Conservation (phyloP, 2,329 filamentous ascomycete species). For the Pseudogymnoascus sp. region DNA sequence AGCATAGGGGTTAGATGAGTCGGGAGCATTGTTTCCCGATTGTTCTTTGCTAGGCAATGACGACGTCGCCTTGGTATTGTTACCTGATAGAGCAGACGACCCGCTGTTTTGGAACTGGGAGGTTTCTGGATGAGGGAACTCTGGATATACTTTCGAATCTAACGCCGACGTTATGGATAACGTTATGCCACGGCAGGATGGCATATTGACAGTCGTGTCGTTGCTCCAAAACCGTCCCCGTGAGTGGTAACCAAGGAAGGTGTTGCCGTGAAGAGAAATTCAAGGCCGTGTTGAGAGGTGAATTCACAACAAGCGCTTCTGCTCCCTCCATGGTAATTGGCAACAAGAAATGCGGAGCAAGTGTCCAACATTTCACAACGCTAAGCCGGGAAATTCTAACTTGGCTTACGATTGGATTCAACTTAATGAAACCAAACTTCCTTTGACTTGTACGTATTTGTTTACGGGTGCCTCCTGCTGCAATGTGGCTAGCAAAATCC, state of each 20-base stretch:
- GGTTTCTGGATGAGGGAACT: constrained; percentile 47
- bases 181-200: constrained; percentile 21
- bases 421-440: not conserved
- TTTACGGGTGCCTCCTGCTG: not conserved
- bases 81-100: not conserved
- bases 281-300: not conserved
- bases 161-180: constrained; percentile 22
- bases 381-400: not conserved
- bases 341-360: not conserved
- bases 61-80: not conserved
- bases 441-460: not conserved
- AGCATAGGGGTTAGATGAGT: constrained; percentile 29
- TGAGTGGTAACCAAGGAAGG: not conserved
- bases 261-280: not conserved
- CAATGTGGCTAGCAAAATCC: not conserved
- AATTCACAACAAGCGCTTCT: constrained; percentile 4
- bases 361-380: not conserved
- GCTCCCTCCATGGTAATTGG: not conserved
- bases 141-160: constrained; percentile 33
- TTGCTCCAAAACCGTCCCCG: not conserved
- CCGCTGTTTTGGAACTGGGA: constrained; percentile 32
- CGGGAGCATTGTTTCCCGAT: not conserved
- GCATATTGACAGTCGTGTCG: constrained; percentile 19
- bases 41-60: not conserved
- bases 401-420: not conserved